Base-by-base conservation (phyloP, 2,329 filamentous ascomycete genomes). In the Tolypocladium paradoxum region DNA sequence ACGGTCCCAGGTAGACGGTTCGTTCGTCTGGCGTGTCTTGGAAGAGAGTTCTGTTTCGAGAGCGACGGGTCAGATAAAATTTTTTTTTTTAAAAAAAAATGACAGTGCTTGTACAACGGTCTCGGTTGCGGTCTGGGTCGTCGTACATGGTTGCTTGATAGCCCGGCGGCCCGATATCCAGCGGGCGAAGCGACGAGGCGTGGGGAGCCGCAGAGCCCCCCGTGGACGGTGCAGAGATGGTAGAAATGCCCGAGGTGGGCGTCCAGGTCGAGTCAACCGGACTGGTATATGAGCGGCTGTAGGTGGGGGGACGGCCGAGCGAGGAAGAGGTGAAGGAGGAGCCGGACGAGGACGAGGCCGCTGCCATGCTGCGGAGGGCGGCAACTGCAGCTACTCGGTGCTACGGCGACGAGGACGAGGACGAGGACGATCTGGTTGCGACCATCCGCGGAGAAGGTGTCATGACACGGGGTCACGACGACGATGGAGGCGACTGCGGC, bases 111-210 rank as follows among this genome's bases (percentile, higher is more conserved):
- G 29, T 29, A 29, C 29, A 29, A 29, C 29, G 29, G 29, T 14
- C 12, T 20, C 29, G 45, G 4, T 34, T n/a, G 29, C 24, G 29
- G 6, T 16, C 18, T 14, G 27, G 48, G 18, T 5, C 8, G 34
- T 58, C 61, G 54, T 72, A 78, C 76, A 78, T 77, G 61, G 75
- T 78, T 62, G 76, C 76, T 68, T 76, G 73, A 58, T 75, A 79
- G 50, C 76, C 76, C 35, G 76, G 76, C 51, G 76, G 76, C 4
- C 76, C 76, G 47, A 79, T 68, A 59, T 79, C 76, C 43, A 78
- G 69, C 36, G 75, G 71, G 52, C 67, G 65, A 52, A 76, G 65
- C 57, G 72, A 64, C 54, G 68, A 67, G 9, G 24, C 24, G 58
- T 70, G 65, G 56, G 67, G 67, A 52, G 64, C 57, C 53, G 55